These are phyloP conservation scores for Eremothecium gossypii DNA, from an alignment of 1,139 yeast species.

Conservation along the genomic window DNA sequence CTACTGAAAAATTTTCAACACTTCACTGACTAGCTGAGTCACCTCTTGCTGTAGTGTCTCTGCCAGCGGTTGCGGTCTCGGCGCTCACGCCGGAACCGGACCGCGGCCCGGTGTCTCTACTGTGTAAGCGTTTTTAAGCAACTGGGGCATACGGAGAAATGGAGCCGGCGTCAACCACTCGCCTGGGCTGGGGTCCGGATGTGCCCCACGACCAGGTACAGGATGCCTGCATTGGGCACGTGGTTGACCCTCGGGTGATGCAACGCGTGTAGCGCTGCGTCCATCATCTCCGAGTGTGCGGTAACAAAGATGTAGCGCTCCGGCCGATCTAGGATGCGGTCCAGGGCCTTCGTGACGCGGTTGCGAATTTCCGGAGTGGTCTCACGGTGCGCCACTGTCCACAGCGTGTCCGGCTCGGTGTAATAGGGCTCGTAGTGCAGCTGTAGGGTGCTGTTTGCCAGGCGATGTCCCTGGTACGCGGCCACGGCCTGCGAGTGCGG, in stretches of 20 bases:
- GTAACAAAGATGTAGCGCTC: slow-evolving; percentile 40
- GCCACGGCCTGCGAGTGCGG: slow-evolving; percentile 14
- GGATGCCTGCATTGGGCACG: slow-evolving; percentile 53
- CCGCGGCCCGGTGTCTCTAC: too few species aligned
- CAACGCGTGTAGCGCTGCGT: slow-evolving; percentile 42
- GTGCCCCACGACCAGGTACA: slow-evolving; percentile 45
- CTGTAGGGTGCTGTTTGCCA: slow-evolving; percentile 13
- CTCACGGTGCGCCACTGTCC: slow-evolving; percentile 38
- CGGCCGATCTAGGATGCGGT: slow-evolving; percentile 27
- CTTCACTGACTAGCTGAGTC: too few species aligned
- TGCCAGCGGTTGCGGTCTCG: too few species aligned
- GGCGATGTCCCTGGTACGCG: slow-evolving; percentile 16
- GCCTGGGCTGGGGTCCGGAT: slow-evolving; percentile 9
- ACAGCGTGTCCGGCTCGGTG: slow-evolving; percentile 40
- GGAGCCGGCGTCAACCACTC: too few species aligned
- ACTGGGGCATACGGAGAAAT: too few species aligned
- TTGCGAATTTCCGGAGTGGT: slow-evolving; percentile 40
- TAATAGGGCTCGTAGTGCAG: slow-evolving; percentile 39
- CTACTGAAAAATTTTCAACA: too few species aligned
- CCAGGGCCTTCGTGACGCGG: slow-evolving; percentile 36
- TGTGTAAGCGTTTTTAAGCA: too few species aligned
- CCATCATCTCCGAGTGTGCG: slow-evolving; percentile 55
- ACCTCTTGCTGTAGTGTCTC: too few species aligned
- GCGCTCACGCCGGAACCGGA: too few species aligned
- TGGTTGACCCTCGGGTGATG: slow-evolving; percentile 44